Evolutionary conservation across 345 rosid species (phyloP).

Genomic region (Odontarrhena argentea): DNA sequence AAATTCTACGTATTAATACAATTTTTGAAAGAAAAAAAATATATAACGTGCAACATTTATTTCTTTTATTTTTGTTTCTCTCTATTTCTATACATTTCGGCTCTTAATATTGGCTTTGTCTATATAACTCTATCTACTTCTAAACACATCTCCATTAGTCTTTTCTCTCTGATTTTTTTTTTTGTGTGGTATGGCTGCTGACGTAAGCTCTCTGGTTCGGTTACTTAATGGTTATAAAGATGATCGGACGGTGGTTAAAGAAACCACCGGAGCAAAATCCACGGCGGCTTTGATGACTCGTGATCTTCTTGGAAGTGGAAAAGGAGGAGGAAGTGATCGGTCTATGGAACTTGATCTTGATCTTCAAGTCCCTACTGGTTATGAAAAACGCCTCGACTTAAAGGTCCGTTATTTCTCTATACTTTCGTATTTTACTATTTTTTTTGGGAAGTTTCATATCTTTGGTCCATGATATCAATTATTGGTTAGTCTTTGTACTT

Average conservation of each 20-base stretch:
- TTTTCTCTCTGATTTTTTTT: constrained; percentile 8
- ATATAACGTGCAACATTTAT: constrained; percentile 39
- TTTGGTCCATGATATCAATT: no score
- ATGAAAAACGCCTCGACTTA: constrained; percentile 89
- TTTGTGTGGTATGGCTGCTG: constrained; percentile 55
- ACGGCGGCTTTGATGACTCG: constrained; percentile 60
- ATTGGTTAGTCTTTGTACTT: no score
- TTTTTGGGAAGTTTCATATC: no score
- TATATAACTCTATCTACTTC: constrained; percentile 20
- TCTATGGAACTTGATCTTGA: constrained; percentile 86
- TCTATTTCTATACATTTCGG: background rate
- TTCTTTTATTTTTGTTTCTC: background rate
- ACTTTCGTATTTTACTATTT: background rate
- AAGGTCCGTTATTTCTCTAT: constrained; percentile 50
- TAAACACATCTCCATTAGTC: background rate
- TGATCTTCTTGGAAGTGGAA: constrained; percentile 63
- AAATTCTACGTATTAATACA: constrained; percentile 8
- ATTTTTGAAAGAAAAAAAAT: background rate
- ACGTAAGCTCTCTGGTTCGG: constrained; percentile 55
- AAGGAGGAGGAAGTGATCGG: constrained; percentile 44
- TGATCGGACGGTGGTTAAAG: constrained; percentile 43
- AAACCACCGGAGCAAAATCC: constrained; percentile 44
- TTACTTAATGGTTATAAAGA: constrained; percentile 52
- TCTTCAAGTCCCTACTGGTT: constrained; percentile 80
- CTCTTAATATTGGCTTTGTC: constrained; percentile 22